These are phyloP conservation scores for Wallacemonas rigidus DNA, from an alignment of 208 protist genomes.

Conservation along the genomic window DNA sequence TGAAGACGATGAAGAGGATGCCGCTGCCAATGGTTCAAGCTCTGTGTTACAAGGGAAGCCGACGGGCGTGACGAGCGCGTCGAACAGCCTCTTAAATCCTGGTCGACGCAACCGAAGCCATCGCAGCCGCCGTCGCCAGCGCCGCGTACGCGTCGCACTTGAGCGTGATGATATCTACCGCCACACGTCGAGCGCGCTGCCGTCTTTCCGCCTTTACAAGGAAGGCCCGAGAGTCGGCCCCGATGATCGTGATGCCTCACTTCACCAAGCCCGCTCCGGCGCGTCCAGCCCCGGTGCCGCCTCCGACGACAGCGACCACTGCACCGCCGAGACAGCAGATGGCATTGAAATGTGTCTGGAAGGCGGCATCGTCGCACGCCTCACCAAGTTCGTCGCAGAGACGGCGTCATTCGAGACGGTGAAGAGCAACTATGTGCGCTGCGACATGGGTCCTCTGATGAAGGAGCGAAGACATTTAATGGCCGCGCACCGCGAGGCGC, in stretches of 20 bases:
- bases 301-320: slow-evolving; percentile 30
- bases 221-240: not conserved
- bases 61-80: not conserved
- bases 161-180: slow-evolving; percentile 68
- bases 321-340: slow-evolving; percentile 25
- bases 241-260: too few species aligned
- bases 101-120: slow-evolving; percentile 34
- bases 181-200: slow-evolving; percentile 30
- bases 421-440: slow-evolving; percentile 69
- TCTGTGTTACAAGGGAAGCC: not conserved
- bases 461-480: slow-evolving; percentile 71
- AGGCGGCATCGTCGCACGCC: slow-evolving; percentile 56
- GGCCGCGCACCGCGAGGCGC: slow-evolving; percentile 44
- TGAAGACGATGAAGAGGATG: slow-evolving; percentile 1
- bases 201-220: slow-evolving; percentile 41
- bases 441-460: slow-evolving; percentile 72
- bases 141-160: slow-evolving; percentile 20
- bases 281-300: slow-evolving; percentile 15
- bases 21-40: not conserved
- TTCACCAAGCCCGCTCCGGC: not conserved
- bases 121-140: slow-evolving; percentile 39
- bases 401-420: slow-evolving; percentile 71
- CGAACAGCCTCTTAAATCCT: slow-evolving; percentile 8
- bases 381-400: slow-evolving; percentile 83
- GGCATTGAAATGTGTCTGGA: slow-evolving; percentile 69